These are phyloP conservation scores for Cystobasidium onofrii DNA, from an alignment of 768 basidiomycete species.

Conservation along the genomic window DNA sequence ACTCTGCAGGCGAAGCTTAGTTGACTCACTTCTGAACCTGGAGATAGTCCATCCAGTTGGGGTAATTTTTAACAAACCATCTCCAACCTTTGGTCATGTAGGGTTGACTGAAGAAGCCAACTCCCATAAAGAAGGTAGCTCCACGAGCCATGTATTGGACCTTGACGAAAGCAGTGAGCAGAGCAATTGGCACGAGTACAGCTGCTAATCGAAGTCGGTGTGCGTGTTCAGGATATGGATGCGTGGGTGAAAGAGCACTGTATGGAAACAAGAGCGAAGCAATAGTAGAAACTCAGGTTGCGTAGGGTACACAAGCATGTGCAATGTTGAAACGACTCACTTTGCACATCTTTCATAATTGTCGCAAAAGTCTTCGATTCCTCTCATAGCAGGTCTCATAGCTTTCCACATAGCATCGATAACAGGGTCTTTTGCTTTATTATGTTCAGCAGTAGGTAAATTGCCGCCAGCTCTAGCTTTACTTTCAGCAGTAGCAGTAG, in stretches of 20 bases:
- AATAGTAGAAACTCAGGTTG: too few relatives aligned
- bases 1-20: too few relatives aligned
- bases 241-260: slow-evolving; percentile 48
- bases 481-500: slow-evolving; percentile 42
- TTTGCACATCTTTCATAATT: slow-evolving; percentile 49
- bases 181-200: slow-evolving; percentile 44
- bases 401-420: slow-evolving; percentile 44
- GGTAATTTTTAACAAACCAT: slow-evolving; percentile 45
- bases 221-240: slow-evolving; percentile 45
- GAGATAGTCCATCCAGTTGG: slow-evolving; percentile 47
- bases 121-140: slow-evolving; percentile 45
- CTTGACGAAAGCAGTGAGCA: slow-evolving; percentile 44
- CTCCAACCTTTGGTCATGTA: slow-evolving; percentile 43
- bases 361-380: slow-evolving; percentile 46
- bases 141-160: slow-evolving; percentile 44
- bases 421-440: slow-evolving; percentile 44
- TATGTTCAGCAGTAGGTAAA: slow-evolving; percentile 37
- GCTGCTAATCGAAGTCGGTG: slow-evolving; percentile 44
- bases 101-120: slow-evolving; percentile 50
- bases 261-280: not conserved
- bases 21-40: slow-evolving; percentile 48
- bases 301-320: too few relatives aligned
- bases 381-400: slow-evolving; percentile 46
- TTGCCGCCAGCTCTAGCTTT: slow-evolving; percentile 42
- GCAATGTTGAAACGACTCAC: slow-evolving; percentile 35